These are phyloP conservation scores for Litchi chinensis DNA, from an alignment of 345 rosid genomes.

Conservation along the genomic window DNA sequence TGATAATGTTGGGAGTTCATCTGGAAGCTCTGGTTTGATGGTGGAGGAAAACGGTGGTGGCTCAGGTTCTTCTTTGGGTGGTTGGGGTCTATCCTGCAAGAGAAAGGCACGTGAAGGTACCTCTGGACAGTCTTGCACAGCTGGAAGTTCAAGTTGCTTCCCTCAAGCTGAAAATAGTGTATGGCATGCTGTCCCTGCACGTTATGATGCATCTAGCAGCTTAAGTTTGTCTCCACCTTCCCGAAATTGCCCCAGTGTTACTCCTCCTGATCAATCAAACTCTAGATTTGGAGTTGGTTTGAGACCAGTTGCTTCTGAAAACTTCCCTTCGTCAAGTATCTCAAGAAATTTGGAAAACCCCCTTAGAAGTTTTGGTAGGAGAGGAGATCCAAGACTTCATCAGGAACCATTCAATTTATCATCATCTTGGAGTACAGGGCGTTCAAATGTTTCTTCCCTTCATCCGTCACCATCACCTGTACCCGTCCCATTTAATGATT, in stretches of 20 bases:
- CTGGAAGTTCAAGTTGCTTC: slow-evolving; percentile 54
- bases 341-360: slow-evolving; percentile 38
- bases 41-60: slow-evolving; percentile 58
- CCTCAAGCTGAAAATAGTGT: slow-evolving; percentile 51
- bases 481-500: slow-evolving; percentile 44
- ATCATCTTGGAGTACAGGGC: slow-evolving; percentile 43
- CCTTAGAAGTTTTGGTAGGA: slow-evolving; percentile 47
- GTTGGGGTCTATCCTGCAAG: slow-evolving; percentile 86
- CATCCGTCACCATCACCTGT: slow-evolving; percentile 44
- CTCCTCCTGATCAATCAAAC: slow-evolving; percentile 46
- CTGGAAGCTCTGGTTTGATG: slow-evolving; percentile 56
- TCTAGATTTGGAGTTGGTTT: slow-evolving; percentile 53
- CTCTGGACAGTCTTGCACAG: slow-evolving; percentile 57
- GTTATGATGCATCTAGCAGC: slow-evolving; percentile 55
- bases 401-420: slow-evolving; percentile 58
- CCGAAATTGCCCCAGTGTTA: slow-evolving; percentile 39
- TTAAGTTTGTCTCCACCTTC: slow-evolving; percentile 61
- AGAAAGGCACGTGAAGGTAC: slow-evolving; percentile 89
- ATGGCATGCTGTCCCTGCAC: slow-evolving; percentile 40
- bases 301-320: slow-evolving; percentile 47
- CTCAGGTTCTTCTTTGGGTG: slow-evolving; percentile 55
- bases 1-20: slow-evolving; percentile 49
- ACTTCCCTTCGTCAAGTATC: slow-evolving; percentile 46
- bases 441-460: slow-evolving; percentile 39
- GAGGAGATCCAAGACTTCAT: slow-evolving; percentile 50